Base-by-base conservation (phyloP, 768 basidiomycete species). In the Agaricus sinodeliciosus region DNA sequence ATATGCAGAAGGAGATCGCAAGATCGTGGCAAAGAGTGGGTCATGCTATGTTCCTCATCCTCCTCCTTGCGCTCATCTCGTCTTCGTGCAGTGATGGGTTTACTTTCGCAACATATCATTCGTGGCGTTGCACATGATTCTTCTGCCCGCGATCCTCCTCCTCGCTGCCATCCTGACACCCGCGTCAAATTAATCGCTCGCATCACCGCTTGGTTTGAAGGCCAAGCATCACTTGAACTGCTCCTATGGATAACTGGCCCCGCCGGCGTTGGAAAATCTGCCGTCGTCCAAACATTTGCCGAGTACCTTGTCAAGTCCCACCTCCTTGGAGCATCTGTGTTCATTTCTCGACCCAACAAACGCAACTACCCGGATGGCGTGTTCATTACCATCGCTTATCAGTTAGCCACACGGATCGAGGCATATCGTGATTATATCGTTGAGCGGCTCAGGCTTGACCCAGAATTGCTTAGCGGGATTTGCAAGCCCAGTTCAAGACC, bases 251-350 rank as follows among this genome's bases (percentile, higher is more conserved):
- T 52, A 3, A 48, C 18, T 34, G 55, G 55, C 6, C 51, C 51
- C 7, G 51, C 55, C 5, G 55, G 55, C 2, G 47, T 48, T 4
- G 55, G 55, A 5, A 56, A 56, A 22, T 52, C 45, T 1, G 37
- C 50, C 2, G 13, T 56, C 2, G 27, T 51, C 9, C 19, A 52
- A 22, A 57, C 47, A 9, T 25, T 56, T 16, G 51, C 50, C 1
- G 41, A 44, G 6, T 35, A 37, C 6, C 43, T 51, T 1, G 25
- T 16, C 11, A 9, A n/a, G 18, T 18, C 31, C 22, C 3, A 46
- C 0, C 37, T 11, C 22, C 49, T 48, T 9, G 49, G 44, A 6
- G 55, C 43, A 3, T 47, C 49, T 2, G 27, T 56, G 12, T 56
- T 56, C 36, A 51, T 49, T 34, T 51, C 43, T 1, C 13, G 49